phyloP scores from a whole-genome alignment of 495 filamentous ascomycete species.

The Xylaria scruposa region DNA sequence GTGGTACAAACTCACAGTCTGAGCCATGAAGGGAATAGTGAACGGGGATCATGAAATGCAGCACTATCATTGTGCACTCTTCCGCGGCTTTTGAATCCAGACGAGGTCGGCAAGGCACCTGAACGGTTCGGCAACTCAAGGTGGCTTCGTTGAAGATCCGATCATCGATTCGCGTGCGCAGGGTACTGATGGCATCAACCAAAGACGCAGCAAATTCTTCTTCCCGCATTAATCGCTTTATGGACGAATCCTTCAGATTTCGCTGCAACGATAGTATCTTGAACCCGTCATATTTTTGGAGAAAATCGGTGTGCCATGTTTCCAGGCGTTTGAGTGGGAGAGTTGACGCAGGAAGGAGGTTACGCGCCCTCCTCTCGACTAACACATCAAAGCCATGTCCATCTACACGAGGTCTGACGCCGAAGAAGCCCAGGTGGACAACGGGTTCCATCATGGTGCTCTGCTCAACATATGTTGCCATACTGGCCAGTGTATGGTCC shows the following conservation, averaged over 20 bases:
- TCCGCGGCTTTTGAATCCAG: constrained; percentile 31
- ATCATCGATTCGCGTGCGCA: constrained; percentile 49
- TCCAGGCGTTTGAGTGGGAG: constrained; percentile 64
- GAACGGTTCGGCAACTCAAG: constrained; percentile 45
- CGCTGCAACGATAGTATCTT: constrained; percentile 58
- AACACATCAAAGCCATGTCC: constrained; percentile 75
- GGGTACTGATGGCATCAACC: constrained; percentile 43
- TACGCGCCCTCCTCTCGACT: constrained; percentile 66
- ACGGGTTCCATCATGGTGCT: constrained; percentile 63
- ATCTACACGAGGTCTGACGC: constrained; percentile 69
- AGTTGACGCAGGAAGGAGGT: constrained; percentile 71
- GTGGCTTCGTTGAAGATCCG: constrained; percentile 52
- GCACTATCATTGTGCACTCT: constrained; percentile 49
- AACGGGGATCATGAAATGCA: constrained; percentile 54
- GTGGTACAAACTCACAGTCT: constrained; percentile 51
- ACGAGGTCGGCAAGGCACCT: constrained; percentile 47
- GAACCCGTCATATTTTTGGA: constrained; percentile 64
- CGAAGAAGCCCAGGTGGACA: constrained; percentile 78
- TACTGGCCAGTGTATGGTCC: constrained; percentile 60
- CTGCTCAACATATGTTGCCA: constrained; percentile 64
- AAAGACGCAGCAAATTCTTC: constrained; percentile 47
- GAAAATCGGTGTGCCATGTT: constrained; percentile 62
- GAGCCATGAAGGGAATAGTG: constrained; percentile 43
- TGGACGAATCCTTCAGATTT: constrained; percentile 48
- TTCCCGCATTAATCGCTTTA: constrained; percentile 42